phyloP scores from a whole-genome alignment of 78 protist species.

The Abeoforma whisleri region DNA sequence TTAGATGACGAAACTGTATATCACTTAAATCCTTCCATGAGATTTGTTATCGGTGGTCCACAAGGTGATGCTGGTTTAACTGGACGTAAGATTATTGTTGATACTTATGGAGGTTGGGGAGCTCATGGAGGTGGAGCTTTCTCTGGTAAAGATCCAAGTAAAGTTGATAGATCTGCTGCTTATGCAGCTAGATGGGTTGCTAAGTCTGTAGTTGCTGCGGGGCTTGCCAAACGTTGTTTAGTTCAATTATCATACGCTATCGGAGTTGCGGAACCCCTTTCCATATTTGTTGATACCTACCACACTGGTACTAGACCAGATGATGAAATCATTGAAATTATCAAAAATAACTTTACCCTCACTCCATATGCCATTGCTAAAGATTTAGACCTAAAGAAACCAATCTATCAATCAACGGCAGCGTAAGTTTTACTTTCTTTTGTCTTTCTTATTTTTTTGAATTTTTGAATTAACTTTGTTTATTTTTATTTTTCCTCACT shows the following conservation, averaged over 20 bases:
- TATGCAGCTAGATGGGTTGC: conserved; percentile 99
- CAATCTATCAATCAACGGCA: conserved; percentile 79
- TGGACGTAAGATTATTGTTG: conserved; percentile 99
- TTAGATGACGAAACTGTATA: conserved; percentile 87
- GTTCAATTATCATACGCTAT: conserved; percentile 98
- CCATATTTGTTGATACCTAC: conserved; percentile 91
- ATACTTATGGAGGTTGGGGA: conserved; percentile 99
- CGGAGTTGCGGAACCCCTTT: conserved; percentile 97
- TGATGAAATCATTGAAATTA: conserved; percentile 73
- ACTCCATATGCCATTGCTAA: conserved; percentile 85
- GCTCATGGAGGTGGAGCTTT: conserved; percentile 99
- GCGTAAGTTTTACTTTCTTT: too few species aligned
- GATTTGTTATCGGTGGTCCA: conserved; percentile 97
- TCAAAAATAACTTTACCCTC: conserved; percentile 88
- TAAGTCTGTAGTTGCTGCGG: conserved; percentile 93
- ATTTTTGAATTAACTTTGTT: too few species aligned
- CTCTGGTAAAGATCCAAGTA: conserved; percentile 99
- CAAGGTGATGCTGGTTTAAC: conserved; percentile 99
- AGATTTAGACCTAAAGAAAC: conserved; percentile 68
- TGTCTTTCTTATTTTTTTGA: too few species aligned
- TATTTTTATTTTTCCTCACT: too few species aligned
- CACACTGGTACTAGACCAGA: conserved; percentile 85
- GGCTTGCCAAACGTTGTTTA: conserved; percentile 74
- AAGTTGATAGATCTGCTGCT: conserved; percentile 99
- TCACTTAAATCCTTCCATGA: conserved; percentile 97